A percentile compares a stretch with the other conserved stretches of the same genome.
Conservation (phyloP, 805 yeast genomes). For the Candida cerambycidarum region DNA sequence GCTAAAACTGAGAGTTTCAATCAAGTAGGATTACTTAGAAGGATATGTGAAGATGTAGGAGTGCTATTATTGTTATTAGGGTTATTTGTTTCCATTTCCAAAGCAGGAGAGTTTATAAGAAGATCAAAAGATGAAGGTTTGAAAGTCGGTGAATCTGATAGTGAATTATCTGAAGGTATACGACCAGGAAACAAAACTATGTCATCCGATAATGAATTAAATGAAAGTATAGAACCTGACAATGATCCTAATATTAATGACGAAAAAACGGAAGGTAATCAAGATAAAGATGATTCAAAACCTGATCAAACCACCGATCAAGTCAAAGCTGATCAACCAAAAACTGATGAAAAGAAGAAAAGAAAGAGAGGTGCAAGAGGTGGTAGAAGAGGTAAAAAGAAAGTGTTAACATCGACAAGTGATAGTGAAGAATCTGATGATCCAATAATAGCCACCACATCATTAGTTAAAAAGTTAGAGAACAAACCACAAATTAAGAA, state of each 20-base stretch:
- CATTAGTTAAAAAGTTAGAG: slow-evolving; percentile 26
- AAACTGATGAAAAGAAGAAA: slow-evolving; percentile 40
- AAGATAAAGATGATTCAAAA: not conserved
- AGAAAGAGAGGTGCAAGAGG: slow-evolving; percentile 87
- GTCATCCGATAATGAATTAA: too few species aligned
- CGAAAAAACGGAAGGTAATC: too few species aligned
- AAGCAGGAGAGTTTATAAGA: slow-evolving; percentile 27
- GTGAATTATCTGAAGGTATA: too few species aligned
- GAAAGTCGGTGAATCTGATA: not conserved
- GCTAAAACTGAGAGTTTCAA: not conserved
- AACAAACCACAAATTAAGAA: slow-evolving; percentile 25
- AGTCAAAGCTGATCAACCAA: not conserved
- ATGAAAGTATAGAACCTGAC: too few species aligned
- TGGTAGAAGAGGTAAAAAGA: slow-evolving; percentile 59
- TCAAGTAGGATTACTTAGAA: slow-evolving; percentile 20
- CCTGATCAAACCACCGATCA: not conserved
- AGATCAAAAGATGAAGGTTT: slow-evolving; percentile 10
- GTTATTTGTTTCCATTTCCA: slow-evolving; percentile 37
- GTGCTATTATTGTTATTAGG: slow-evolving; percentile 40
- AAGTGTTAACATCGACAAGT: slow-evolving; percentile 11
- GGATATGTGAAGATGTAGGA: slow-evolving; percentile 51
- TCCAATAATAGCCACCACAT: slow-evolving; percentile 24
- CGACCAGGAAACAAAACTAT: too few species aligned
- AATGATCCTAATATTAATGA: too few species aligned
- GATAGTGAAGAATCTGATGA: slow-evolving; percentile 10